Conservation (phyloP, 83 land plant genomes). For the Picea mariana region DNA sequence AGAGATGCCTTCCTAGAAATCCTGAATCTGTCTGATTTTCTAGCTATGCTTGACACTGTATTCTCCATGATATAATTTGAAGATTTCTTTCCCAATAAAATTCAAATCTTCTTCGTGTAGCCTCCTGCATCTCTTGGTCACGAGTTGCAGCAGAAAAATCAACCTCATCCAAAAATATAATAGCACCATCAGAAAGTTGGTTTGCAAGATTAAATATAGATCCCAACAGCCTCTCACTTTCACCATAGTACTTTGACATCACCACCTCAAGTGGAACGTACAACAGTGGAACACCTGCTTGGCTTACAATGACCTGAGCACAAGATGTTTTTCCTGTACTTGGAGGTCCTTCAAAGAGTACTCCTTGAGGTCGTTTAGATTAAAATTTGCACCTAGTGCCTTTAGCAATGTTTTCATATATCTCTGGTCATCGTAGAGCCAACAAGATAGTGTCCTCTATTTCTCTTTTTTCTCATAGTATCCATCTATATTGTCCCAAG, state of each 20-base stretch:
- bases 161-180: slow-evolving; percentile 48
- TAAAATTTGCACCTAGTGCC: slow-evolving; percentile 91
- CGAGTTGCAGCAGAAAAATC: slow-evolving; percentile 90
- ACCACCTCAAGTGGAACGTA: no score
- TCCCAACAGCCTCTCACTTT: no score
- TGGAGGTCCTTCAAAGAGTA: slow-evolving; percentile 90
- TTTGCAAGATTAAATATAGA: no score
- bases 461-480: slow-evolving; percentile 93
- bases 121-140: slow-evolving; percentile 96
- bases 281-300: no score
- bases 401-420: slow-evolving; percentile 92
- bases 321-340: neutral
- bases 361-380: slow-evolving; percentile 90
- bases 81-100: no score
- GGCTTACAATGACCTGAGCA: neutral
- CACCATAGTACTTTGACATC: no score
- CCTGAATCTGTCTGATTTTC: no score
- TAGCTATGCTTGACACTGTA: no score
- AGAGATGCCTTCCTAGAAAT: no score
- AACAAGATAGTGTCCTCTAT: slow-evolving; percentile 86
- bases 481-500: slow-evolving; percentile 96
- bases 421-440: slow-evolving; percentile 82
- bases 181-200: no score
- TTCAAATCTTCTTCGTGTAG: slow-evolving; percentile 58
- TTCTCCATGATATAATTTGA: no score